phyloP scores from a whole-genome alignment of 2,329 filamentous ascomycete species.

The Lojkania enalia region DNA sequence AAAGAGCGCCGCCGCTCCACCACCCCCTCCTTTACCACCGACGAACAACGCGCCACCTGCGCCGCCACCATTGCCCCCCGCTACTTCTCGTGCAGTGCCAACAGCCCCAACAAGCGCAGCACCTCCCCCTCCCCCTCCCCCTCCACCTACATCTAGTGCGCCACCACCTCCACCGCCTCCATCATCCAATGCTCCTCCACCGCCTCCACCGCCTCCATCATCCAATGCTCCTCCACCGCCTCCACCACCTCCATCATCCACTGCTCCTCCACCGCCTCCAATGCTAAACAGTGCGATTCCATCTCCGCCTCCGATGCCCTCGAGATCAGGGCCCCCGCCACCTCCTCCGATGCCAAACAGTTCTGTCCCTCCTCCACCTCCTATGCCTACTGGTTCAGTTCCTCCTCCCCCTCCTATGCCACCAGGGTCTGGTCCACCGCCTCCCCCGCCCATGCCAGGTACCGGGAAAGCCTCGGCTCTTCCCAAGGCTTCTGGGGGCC shows the following conservation, averaged over 20 bases:
- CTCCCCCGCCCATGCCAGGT: constrained; percentile 42
- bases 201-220: constrained; percentile 35
- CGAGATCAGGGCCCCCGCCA: constrained; percentile 11
- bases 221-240: constrained; percentile 45
- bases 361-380: constrained; percentile 35
- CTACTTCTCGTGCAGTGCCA: constrained; percentile 32
- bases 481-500: constrained; percentile 50
- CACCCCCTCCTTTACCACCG: constrained; percentile 64
- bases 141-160: constrained; percentile 23
- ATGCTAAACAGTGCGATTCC: constrained; percentile 39
- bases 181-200: constrained; percentile 39
- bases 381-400: constrained; percentile 26
- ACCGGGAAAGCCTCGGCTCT: constrained; percentile 23
- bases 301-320: constrained; percentile 50
- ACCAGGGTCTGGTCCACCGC: constrained; percentile 34
- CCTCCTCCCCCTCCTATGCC: constrained; percentile 48
- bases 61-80: constrained; percentile 36
- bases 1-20: constrained; percentile 46
- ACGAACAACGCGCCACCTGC: constrained; percentile 32
- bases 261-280: constrained; percentile 43
- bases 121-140: constrained; percentile 26
- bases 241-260: constrained; percentile 17
- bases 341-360: constrained; percentile 42
- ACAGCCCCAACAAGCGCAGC: constrained; percentile 27
- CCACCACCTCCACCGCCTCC: constrained; percentile 31